Conservation (phyloP, 179 eudicot species). For the Silene noctiflora region DNA sequence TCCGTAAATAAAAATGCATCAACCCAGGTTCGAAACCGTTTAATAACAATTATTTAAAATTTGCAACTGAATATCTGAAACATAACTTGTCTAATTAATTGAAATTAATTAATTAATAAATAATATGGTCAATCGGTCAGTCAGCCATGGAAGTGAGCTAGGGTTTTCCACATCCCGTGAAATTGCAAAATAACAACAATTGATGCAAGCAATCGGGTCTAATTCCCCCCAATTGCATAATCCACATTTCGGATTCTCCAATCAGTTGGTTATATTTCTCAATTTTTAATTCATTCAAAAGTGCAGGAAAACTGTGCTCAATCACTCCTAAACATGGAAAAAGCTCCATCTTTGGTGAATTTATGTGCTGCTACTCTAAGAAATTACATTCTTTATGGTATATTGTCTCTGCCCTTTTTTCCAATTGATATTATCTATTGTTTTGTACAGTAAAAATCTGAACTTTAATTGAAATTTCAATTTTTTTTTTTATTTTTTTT, state of each 20-base stretch:
- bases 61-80: too few species aligned
- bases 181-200: neutral
- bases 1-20: too few species aligned
- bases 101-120: too few species aligned
- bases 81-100: neutral
- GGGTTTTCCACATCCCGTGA: neutral
- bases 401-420: neutral
- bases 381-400: constrained; percentile 55
- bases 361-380: constrained; percentile 43
- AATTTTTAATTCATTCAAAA: neutral
- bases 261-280: too few species aligned
- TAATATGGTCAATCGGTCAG: too few species aligned
- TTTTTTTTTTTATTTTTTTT: neutral
- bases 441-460: neutral
- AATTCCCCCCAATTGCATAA: neutral
- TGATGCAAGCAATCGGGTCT: neutral
- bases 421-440: neutral
- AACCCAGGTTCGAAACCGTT: too few species aligned
- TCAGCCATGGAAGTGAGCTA: neutral
- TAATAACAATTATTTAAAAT: too few species aligned
- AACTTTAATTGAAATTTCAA: neutral
- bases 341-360: constrained; percentile 49
- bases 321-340: constrained; percentile 34
- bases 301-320: neutral
- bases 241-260: neutral